phyloP scores from a whole-genome alignment of 352 stramenopile genomes.

The Phytophthora europaea region DNA sequence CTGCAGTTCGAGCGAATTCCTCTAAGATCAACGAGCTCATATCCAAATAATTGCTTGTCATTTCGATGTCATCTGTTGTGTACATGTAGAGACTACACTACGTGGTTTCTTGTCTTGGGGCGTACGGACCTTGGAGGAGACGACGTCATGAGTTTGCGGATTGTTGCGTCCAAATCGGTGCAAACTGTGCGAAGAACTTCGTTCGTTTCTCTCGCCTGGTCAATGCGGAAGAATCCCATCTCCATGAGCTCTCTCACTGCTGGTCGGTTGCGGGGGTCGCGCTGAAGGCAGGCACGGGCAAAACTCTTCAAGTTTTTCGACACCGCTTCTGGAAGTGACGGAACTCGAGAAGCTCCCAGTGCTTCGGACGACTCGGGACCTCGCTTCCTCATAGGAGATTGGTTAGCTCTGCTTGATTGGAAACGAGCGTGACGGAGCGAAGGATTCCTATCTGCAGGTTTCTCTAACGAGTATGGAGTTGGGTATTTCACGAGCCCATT shows the following conservation, averaged over 20 bases:
- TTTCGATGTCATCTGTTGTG: too few species aligned
- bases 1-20: constrained; percentile 67
- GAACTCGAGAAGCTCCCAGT: constrained; percentile 4
- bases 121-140: constrained; percentile 16
- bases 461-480: constrained; percentile 3
- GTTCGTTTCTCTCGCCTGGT: constrained; percentile 55
- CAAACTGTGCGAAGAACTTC: constrained; percentile 67
- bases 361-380: constrained; percentile 11
- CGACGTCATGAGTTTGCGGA: constrained; percentile 42
- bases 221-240: constrained; percentile 67
- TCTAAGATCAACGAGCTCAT: constrained; percentile 86
- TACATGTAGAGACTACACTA: not conserved
- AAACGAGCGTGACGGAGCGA: constrained; percentile 12
- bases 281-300: constrained; percentile 57
- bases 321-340: constrained; percentile 48
- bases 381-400: constrained; percentile 18
- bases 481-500: constrained; percentile 28
- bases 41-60: constrained; percentile 33
- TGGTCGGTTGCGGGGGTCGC: constrained; percentile 50
- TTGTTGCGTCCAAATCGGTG: constrained; percentile 71
- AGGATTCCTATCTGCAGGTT: constrained; percentile 9
- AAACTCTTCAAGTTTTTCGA: constrained; percentile 62
- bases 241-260: constrained; percentile 39
- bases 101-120: constrained; percentile 8
- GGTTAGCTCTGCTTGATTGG: constrained; percentile 12